Conservation (phyloP, 257 asterid species). For the Euphrasia confusa region DNA sequence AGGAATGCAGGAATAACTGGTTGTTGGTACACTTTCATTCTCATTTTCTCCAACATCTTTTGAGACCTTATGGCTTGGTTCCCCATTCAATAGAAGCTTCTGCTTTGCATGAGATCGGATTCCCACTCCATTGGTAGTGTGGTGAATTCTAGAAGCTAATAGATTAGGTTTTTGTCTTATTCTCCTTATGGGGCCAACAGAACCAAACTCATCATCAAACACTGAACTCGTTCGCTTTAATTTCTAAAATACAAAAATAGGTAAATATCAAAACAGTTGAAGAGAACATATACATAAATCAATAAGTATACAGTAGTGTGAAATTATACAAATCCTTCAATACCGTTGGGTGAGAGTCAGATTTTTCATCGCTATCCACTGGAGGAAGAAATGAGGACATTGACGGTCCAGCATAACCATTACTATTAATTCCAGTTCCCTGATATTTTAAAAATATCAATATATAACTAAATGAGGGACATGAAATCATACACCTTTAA, state of each 20-base stretch:
- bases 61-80: constrained; percentile 26
- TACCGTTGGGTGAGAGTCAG: constrained; percentile 45
- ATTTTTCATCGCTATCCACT: constrained; percentile 34
- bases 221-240: constrained; percentile 76
- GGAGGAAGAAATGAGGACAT: constrained; percentile 34
- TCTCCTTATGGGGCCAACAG: constrained; percentile 74
- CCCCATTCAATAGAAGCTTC: constrained; percentile 29
- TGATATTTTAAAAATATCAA: constrained; percentile 30
- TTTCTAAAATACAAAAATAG: constrained; percentile 39
- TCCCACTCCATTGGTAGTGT: constrained; percentile 32
- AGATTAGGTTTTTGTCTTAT: constrained; percentile 68
- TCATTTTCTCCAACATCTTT: constrained; percentile 39
- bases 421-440: constrained; percentile 46
- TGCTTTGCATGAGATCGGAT: constrained; percentile 35
- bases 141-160: constrained; percentile 35
- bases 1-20: constrained; percentile 55
- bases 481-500: not conserved
- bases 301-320: constrained; percentile 7
- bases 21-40: constrained; percentile 38
- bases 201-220: constrained; percentile 69
- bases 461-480: constrained; percentile 11
- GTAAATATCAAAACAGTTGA: constrained; percentile 14
- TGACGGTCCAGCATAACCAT: constrained; percentile 41
- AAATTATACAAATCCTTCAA: constrained; percentile 18
- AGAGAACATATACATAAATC: constrained; percentile 9